These are phyloP conservation scores for Furcasterigmium furcatum DNA, from an alignment of 2,329 filamentous ascomycete species.

Conservation along the genomic window DNA sequence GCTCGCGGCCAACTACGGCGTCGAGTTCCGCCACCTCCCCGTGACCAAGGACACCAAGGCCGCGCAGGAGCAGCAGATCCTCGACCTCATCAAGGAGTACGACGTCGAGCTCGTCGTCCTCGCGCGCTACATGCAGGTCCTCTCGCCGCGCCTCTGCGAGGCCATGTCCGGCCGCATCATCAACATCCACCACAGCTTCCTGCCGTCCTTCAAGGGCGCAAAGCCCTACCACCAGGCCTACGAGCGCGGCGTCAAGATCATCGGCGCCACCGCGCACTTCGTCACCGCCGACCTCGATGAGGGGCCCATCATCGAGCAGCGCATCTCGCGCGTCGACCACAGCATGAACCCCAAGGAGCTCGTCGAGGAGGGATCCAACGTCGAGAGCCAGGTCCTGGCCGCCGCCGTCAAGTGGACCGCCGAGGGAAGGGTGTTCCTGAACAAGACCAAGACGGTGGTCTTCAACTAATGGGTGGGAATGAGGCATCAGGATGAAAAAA, in stretches of 20 bases:
- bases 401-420: slow-evolving; percentile 83
- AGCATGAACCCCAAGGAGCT: slow-evolving; percentile 71
- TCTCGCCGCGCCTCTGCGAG: slow-evolving; percentile 69
- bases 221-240: slow-evolving; percentile 88
- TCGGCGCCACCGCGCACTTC: slow-evolving; percentile 82
- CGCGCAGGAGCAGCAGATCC: slow-evolving; percentile 67
- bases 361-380: slow-evolving; percentile 77
- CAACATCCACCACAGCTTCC: slow-evolving; percentile 88
- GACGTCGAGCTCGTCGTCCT: slow-evolving; percentile 76
- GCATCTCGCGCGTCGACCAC: slow-evolving; percentile 74
- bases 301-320: slow-evolving; percentile 85
- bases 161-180: slow-evolving; percentile 85
- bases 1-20: slow-evolving; percentile 69
- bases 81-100: slow-evolving; percentile 67
- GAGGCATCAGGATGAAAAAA: too few species aligned
- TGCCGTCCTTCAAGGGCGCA: slow-evolving; percentile 84
- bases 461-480: slow-evolving; percentile 42
- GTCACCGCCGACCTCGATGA: slow-evolving; percentile 83
- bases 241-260: slow-evolving; percentile 84
- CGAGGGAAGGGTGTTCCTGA: slow-evolving; percentile 74
- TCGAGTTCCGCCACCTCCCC: slow-evolving; percentile 78
- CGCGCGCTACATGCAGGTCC: slow-evolving; percentile 85
- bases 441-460: slow-evolving; percentile 77
- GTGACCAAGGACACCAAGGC: slow-evolving; percentile 76
- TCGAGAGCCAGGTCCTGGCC: slow-evolving; percentile 79